phyloP scores from a whole-genome alignment of 805 yeast species.

The Kuraishia ogatae region DNA sequence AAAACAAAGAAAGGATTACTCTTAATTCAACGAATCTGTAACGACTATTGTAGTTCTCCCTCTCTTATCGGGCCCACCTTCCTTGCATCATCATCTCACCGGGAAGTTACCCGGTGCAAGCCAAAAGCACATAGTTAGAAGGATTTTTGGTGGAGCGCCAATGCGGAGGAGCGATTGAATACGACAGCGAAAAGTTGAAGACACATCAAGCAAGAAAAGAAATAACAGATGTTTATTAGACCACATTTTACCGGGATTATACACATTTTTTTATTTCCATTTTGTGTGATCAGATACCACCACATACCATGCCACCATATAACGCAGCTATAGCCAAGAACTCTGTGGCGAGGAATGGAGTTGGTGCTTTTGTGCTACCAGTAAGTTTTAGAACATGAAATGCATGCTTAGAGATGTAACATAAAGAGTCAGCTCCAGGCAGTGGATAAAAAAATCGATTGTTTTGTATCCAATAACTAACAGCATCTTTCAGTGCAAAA shows the following conservation, averaged over 20 bases:
- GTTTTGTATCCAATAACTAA: neutral
- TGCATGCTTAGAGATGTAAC: too few species aligned
- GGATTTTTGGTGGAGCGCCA: neutral
- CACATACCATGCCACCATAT: slow-evolving; percentile 1
- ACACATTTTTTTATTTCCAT: too few species aligned
- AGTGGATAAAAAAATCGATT: neutral
- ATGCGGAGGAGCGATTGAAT: neutral
- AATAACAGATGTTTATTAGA: neutral
- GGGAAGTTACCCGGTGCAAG: neutral
- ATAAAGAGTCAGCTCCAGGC: too few species aligned
- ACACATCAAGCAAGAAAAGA: neutral
- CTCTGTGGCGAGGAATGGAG: slow-evolving; percentile 65
- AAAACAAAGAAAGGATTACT: too few species aligned
- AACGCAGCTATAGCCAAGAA: slow-evolving; percentile 39
- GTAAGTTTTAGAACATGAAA: slow-evolving; percentile 7
- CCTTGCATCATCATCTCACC: neutral
- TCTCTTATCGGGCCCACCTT: neutral
- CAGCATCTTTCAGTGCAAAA: slow-evolving; percentile 42
- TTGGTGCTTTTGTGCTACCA: slow-evolving; percentile 64
- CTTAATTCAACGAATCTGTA: too few species aligned
- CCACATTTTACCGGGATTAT: neutral
- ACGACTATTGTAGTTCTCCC: neutral
- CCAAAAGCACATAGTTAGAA: neutral
- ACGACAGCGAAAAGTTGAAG: neutral
- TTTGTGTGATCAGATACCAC: neutral